A percentile compares a stretch with the other conserved stretches of the same genome.
phyloP scores from a whole-genome alignment of 2,329 filamentous ascomycete species.

The Penicillium paneum region DNA sequence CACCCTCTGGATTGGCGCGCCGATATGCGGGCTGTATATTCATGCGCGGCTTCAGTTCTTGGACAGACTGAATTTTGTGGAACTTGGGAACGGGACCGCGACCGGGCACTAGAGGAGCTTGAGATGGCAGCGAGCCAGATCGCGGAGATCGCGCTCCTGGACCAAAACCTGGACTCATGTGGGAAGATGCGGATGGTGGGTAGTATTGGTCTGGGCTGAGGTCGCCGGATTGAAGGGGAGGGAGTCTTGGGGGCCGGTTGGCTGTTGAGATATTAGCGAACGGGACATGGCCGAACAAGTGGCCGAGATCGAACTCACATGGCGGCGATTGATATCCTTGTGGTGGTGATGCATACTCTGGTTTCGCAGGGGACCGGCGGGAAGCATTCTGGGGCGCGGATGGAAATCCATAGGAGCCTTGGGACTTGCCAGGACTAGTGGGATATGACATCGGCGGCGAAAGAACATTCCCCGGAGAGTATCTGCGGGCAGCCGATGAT shows the following conservation, averaged over 20 bases:
- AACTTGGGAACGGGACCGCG: slow-evolving; percentile 82
- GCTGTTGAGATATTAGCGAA: slow-evolving; percentile 34
- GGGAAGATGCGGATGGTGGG: slow-evolving; percentile 64
- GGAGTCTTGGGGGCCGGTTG: slow-evolving; percentile 62
- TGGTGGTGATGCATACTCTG: slow-evolving; percentile 55
- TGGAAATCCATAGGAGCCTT: slow-evolving; percentile 54
- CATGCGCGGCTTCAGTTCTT: slow-evolving; percentile 76
- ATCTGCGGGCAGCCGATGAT: slow-evolving; percentile 81
- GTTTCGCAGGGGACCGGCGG: slow-evolving; percentile 77
- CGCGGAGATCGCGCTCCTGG: slow-evolving; percentile 50
- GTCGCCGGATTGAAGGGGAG: slow-evolving; percentile 69
- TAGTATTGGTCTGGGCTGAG: slow-evolving; percentile 68
- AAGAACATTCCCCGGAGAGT: slow-evolving; percentile 91
- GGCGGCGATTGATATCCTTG: slow-evolving; percentile 60
- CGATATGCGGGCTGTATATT: slow-evolving; percentile 87
- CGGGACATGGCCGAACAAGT: background rate
- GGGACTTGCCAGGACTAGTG: slow-evolving; percentile 57
- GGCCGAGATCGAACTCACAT: slow-evolving; percentile 40
- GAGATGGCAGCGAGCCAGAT: slow-evolving; percentile 42
- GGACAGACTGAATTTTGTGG: slow-evolving; percentile 67
- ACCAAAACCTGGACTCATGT: slow-evolving; percentile 66
- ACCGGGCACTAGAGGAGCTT: slow-evolving; percentile 40
- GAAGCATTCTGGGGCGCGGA: slow-evolving; percentile 45
- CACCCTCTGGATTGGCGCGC: slow-evolving; percentile 91
- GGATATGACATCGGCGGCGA: slow-evolving; percentile 78